phyloP scores from a whole-genome alignment of 2,329 filamentous ascomycete species.

The Paecilomyces variotii region DNA sequence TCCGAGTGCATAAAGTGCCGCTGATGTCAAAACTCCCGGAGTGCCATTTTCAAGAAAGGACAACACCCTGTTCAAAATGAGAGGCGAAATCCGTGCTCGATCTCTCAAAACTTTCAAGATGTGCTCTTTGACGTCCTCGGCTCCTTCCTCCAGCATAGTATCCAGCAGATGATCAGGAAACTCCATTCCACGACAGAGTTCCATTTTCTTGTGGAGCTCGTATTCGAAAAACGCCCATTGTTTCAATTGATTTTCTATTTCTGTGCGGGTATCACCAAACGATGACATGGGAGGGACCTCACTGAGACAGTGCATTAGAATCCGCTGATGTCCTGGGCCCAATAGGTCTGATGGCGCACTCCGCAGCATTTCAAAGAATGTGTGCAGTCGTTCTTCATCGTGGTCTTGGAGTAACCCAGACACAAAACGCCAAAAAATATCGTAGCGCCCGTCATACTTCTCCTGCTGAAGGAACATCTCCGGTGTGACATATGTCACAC shows the following conservation, averaged over 20 bases:
- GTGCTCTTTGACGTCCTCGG: background rate
- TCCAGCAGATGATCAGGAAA: background rate
- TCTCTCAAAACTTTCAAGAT: background rate
- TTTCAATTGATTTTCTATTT: background rate
- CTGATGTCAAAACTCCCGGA: background rate
- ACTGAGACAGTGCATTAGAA: slow-evolving; percentile 32
- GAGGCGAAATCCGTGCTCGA: background rate
- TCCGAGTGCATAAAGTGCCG: background rate
- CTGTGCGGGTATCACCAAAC: background rate
- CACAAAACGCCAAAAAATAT: slow-evolving; percentile 39
- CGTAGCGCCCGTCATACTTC: slow-evolving; percentile 34
- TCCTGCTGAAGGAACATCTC: slow-evolving; percentile 22
- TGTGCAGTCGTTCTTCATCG: slow-evolving; percentile 4
- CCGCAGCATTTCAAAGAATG: slow-evolving; percentile 26
- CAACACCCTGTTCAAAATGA: background rate
- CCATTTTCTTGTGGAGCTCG: background rate
- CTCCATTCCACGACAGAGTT: background rate
- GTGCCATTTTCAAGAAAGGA: background rate
- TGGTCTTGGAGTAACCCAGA: slow-evolving; percentile 24
- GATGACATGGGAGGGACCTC: slow-evolving; percentile 14
- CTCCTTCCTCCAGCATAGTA: background rate
- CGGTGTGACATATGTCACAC: background rate
- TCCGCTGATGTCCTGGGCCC: slow-evolving; percentile 30
- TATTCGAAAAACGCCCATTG: background rate
- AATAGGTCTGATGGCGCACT: slow-evolving; percentile 28